These are phyloP conservation scores for Berkeleyomyces rouxiae DNA, from an alignment of 2,329 filamentous ascomycete species.

Conservation along the genomic window DNA sequence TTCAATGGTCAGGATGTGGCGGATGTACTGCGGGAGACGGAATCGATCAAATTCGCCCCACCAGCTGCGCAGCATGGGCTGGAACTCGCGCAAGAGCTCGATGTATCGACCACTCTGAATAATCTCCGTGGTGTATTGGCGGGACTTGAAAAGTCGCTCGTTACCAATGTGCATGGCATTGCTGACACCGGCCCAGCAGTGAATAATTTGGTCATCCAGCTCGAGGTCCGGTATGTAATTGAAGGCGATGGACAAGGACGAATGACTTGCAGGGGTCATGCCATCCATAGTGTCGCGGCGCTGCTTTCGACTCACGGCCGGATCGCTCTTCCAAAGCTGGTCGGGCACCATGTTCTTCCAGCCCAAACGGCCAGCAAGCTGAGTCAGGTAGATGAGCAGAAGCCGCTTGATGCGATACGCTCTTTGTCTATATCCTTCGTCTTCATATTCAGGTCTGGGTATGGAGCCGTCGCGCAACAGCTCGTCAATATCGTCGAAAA, in stretches of 20 bases:
- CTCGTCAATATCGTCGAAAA: slow-evolving; percentile 82
- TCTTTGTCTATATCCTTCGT: slow-evolving; percentile 60
- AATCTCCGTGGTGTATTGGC: slow-evolving; percentile 73
- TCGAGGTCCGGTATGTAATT: slow-evolving; percentile 52
- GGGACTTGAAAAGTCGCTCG: slow-evolving; percentile 70
- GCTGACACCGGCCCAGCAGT: slow-evolving; percentile 90
- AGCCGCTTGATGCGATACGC: slow-evolving; percentile 70
- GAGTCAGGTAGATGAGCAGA: slow-evolving; percentile 78
- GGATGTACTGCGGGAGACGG: slow-evolving; percentile 46
- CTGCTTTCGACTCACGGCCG: slow-evolving; percentile 32
- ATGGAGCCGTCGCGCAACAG: slow-evolving; percentile 41
- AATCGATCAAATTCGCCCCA: slow-evolving; percentile 68
- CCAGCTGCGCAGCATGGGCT: slow-evolving; percentile 64
- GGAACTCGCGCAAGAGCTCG: slow-evolving; percentile 62
- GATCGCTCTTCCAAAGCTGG: slow-evolving; percentile 40
- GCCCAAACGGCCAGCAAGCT: slow-evolving; percentile 81
- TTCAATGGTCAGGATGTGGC: slow-evolving; percentile 76
- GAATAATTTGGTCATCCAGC: slow-evolving; percentile 52
- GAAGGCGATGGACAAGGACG: slow-evolving; percentile 40
- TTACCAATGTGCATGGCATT: slow-evolving; percentile 86
- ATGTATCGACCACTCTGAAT: slow-evolving; percentile 78
- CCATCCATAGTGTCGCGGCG: slow-evolving; percentile 33
- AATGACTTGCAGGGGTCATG: slow-evolving; percentile 44
- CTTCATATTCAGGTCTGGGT: slow-evolving; percentile 49
- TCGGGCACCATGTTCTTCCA: slow-evolving; percentile 88